Evolutionary conservation across 2,329 filamentous ascomycete genomes (phyloP).

Genomic region (Pyrenophora graminea): DNA sequence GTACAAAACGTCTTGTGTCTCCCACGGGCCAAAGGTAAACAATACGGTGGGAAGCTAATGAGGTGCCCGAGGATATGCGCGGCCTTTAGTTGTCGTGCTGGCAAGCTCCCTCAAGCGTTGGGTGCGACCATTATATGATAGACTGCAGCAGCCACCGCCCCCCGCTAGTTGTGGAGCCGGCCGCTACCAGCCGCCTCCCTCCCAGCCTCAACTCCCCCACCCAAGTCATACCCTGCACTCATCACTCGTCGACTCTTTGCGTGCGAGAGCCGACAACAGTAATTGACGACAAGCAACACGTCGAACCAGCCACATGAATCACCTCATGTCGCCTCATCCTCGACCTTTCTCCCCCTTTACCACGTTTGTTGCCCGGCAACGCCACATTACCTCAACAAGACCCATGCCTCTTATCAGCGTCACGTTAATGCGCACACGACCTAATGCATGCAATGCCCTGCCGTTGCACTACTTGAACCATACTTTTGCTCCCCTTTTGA

Average conservation of each 20-base stretch:
- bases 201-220: conserved; percentile 7
- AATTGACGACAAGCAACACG: neutral
- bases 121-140: conserved; percentile 1
- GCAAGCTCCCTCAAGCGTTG: conserved; percentile 1
- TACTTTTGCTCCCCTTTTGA: too few species aligned
- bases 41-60: neutral
- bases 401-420: neutral
- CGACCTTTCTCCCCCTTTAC: neutral
- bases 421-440: too few species aligned
- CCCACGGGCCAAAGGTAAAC: neutral
- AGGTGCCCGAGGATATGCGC: too few species aligned
- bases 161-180: conserved; percentile 12
- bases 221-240: neutral
- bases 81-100: neutral
- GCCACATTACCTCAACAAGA: conserved; percentile 4
- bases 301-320: neutral
- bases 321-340: neutral
- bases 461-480: too few species aligned
- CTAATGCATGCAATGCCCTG: too few species aligned
- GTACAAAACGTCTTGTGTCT: conserved; percentile 2
- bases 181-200: conserved; percentile 7
- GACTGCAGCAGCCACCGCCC: neutral
- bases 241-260: neutral
- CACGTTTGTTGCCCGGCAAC: conserved; percentile 13
- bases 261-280: neutral